phyloP scores from a whole-genome alignment of 2,329 filamentous ascomycete genomes.

The Colletotrichum sojae region DNA sequence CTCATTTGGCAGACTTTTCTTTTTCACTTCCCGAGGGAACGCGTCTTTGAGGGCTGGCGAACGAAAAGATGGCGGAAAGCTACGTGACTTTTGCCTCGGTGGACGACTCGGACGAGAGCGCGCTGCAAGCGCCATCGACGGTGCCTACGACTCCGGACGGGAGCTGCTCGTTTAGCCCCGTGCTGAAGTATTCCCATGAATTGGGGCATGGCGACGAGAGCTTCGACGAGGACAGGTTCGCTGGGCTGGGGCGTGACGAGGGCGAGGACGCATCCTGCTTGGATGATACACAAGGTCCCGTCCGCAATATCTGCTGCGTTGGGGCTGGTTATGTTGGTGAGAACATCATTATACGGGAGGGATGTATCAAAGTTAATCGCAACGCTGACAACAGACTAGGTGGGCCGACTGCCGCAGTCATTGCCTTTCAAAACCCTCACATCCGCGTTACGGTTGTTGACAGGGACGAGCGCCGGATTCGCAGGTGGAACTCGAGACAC shows the following conservation, averaged over 20 bases:
- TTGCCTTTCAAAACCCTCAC: slow-evolving; percentile 80
- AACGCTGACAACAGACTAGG: slow-evolving; percentile 58
- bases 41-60: not conserved
- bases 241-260: not conserved
- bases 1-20: not conserved
- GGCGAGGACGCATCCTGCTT: not conserved
- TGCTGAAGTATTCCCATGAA: slow-evolving; percentile 49
- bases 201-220: slow-evolving; percentile 27
- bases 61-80: not conserved
- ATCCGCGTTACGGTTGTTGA: slow-evolving; percentile 83
- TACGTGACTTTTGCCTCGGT: not conserved
- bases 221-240: slow-evolving; percentile 40
- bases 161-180: slow-evolving; percentile 58
- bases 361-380: too few relatives aligned
- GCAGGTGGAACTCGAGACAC: slow-evolving; percentile 79
- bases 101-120: slow-evolving; percentile 8
- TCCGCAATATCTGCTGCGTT: slow-evolving; percentile 78
- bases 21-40: too few relatives aligned
- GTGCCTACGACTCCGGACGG: slow-evolving; percentile 61
- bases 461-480: slow-evolving; percentile 74
- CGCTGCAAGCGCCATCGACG: slow-evolving; percentile 50
- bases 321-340: slow-evolving; percentile 83
- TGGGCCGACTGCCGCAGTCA: slow-evolving; percentile 81
- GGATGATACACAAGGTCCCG: slow-evolving; percentile 19
- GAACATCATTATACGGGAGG: slow-evolving; percentile 48